phyloP scores from a whole-genome alignment of 169 alveolate genomes.

The Cystoisospora suis region DNA sequence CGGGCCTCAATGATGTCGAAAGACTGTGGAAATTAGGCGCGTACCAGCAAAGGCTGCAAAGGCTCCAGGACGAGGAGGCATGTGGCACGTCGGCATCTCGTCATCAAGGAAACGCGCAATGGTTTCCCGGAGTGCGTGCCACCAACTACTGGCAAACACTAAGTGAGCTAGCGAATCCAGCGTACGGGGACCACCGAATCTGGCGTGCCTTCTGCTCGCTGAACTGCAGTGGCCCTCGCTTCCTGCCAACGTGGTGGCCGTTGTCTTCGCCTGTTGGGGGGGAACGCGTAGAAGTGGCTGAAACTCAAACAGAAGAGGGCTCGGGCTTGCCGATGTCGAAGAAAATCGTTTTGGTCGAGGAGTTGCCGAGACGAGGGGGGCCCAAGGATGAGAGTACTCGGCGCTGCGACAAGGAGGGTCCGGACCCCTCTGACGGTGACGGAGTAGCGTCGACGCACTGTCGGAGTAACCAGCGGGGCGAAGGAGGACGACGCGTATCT shows the following conservation, averaged over 20 bases:
- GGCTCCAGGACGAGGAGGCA: background rate
- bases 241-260: background rate
- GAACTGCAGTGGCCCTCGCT: background rate
- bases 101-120: background rate
- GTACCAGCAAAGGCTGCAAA: background rate
- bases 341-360: no score
- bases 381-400: background rate
- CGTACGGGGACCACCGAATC: background rate
- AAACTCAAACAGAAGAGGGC: no score
- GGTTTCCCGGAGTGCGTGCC: background rate
- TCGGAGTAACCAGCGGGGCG: background rate
- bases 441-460: background rate
- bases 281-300: no score
- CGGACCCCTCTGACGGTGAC: background rate
- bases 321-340: no score
- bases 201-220: constrained; percentile 11
- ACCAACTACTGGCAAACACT: background rate
- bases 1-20: background rate
- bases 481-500: background rate
- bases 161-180: background rate
- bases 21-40: background rate
- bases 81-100: background rate
- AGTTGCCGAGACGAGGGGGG: background rate
- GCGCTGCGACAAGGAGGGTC: background rate
- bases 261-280: no score